Conservation (phyloP, 2,329 filamentous ascomycete species). For the Aureobasidium sp. region DNA sequence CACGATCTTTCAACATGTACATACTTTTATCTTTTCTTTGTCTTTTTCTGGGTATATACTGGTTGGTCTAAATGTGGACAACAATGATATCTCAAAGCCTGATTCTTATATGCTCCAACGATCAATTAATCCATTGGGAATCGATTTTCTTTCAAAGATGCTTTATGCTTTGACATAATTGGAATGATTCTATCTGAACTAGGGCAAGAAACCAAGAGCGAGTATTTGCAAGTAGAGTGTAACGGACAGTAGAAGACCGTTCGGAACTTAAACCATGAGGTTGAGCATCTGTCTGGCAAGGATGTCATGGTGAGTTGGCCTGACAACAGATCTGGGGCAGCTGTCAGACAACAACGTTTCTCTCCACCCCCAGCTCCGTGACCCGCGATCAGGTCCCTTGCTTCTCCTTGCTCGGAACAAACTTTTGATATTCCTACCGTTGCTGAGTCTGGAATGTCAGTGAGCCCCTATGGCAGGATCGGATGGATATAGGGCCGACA, state of each 20-base stretch:
- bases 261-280: neutral
- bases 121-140: too few species aligned
- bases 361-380: conserved; percentile 3
- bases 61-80: neutral
- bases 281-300: neutral
- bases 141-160: neutral
- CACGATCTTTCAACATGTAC: neutral
- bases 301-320: neutral
- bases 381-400: neutral
- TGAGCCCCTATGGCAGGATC: neutral
- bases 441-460: neutral
- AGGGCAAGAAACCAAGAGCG: too few species aligned
- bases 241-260: neutral
- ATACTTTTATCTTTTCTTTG: too few species aligned
- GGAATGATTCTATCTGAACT: too few species aligned
- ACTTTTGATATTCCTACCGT: neutral
- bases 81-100: neutral
- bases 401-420: neutral
- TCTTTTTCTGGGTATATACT: too few species aligned
- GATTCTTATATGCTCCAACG: neutral
- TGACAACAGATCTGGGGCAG: neutral
- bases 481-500: neutral
- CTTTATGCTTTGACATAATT: too few species aligned
- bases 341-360: neutral
- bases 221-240: neutral